Percentiles rank a stretch among this genome's conserved stretches.
phyloP scores from a whole-genome alignment of 106 monocot species.

The Ottelia alismoides region DNA sequence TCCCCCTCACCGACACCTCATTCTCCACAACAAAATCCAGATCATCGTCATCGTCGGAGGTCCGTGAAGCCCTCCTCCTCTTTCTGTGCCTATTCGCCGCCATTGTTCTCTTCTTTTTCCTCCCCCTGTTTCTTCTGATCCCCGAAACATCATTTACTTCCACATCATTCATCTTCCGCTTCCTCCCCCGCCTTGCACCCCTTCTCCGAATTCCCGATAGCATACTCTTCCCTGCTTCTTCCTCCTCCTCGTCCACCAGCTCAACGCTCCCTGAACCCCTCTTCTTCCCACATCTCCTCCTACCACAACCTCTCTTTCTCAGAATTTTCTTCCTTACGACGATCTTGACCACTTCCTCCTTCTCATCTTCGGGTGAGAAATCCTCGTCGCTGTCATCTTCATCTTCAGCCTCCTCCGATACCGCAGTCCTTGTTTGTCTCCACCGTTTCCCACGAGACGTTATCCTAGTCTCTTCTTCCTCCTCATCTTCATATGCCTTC shows the following conservation, averaged over 20 bases:
- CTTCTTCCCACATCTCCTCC: background rate
- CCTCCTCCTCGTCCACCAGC: slow-evolving; percentile 3
- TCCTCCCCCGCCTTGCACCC: background rate
- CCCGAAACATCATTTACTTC: background rate
- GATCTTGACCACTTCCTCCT: background rate
- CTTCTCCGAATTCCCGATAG: too few relatives aligned
- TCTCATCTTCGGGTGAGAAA: slow-evolving; percentile 1
- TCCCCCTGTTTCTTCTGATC: background rate
- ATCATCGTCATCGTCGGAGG: slow-evolving; percentile 2
- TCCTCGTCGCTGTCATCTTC: slow-evolving; percentile 4
- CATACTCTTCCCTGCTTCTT: background rate
- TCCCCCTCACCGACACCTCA: background rate
- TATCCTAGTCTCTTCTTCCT: too few relatives aligned
- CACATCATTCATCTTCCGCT: background rate
- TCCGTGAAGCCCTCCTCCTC: background rate
- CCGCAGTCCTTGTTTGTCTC: too few relatives aligned
- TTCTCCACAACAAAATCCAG: slow-evolving; percentile 5
- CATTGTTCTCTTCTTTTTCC: background rate
- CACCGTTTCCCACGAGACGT: too few relatives aligned
- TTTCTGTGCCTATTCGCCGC: background rate
- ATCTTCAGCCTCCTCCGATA: background rate
- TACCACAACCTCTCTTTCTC: background rate
- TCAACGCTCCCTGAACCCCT: too few relatives aligned
- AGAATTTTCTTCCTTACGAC: too few relatives aligned
- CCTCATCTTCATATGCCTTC: too few relatives aligned